Evolutionary conservation across 2,329 filamentous ascomycete genomes (phyloP).

Genomic region (Epichloe coenophiala): DNA sequence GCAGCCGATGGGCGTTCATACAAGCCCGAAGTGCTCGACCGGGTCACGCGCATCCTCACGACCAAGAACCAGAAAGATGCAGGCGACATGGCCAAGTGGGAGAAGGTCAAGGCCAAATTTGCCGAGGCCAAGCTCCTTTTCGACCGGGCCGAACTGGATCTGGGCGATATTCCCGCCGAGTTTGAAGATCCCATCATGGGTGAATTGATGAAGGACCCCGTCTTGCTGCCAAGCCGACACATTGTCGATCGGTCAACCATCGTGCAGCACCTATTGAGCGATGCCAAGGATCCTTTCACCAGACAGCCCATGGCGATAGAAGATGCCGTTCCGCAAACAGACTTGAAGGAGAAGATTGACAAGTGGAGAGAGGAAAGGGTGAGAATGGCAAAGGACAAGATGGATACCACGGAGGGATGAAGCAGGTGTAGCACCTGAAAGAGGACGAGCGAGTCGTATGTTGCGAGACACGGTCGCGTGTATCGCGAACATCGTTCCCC

Average conservation of each 20-base stretch:
- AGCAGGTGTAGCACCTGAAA: background rate
- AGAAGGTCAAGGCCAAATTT: constrained; percentile 53
- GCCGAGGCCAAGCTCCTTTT: constrained; percentile 59
- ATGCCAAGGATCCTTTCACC: constrained; percentile 47
- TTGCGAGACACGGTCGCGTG: too few species aligned
- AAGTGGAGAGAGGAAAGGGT: constrained; percentile 39
- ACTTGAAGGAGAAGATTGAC: constrained; percentile 35
- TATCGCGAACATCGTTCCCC: too few species aligned
- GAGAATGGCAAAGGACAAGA: constrained; percentile 30
- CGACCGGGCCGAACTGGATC: constrained; percentile 77
- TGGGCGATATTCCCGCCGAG: constrained; percentile 84
- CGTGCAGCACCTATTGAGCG: constrained; percentile 46
- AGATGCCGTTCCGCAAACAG: constrained; percentile 38
- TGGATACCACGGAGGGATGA: constrained; percentile 31
- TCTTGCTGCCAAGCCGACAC: constrained; percentile 62
- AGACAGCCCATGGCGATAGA: constrained; percentile 47
- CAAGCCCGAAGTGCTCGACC: constrained; percentile 69
- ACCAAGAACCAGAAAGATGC: constrained; percentile 58
- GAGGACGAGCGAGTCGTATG: too few species aligned
- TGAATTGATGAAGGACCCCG: constrained; percentile 87
- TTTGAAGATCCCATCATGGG: constrained; percentile 86
- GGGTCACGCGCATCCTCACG: constrained; percentile 57
- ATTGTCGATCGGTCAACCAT: constrained; percentile 50
- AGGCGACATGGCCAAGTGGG: constrained; percentile 58
- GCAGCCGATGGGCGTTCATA: constrained; percentile 89